A percentile compares a stretch with the other conserved stretches of the same genome.
These are phyloP conservation scores for Acaromyces ingoldii DNA, from an alignment of 1,284 basidiomycete species.

Conservation along the genomic window DNA sequence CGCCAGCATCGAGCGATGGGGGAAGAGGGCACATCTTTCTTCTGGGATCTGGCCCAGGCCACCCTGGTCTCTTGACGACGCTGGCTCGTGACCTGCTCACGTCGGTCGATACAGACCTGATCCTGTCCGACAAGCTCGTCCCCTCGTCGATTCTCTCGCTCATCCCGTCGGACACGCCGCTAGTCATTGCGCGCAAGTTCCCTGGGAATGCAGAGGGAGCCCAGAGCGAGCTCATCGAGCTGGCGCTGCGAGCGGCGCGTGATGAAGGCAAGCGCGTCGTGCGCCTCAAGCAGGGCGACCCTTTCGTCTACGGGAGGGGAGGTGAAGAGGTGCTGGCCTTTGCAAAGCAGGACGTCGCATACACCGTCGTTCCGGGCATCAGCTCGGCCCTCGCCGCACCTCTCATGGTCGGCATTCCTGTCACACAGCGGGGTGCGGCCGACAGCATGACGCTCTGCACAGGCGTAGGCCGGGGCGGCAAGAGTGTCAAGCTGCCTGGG, in stretches of 20 bases:
- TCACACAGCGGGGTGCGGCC: slow-evolving; percentile 90
- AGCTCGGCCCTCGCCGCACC: slow-evolving; percentile 83
- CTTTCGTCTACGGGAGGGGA: slow-evolving; percentile 85
- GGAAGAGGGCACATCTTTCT: slow-evolving; percentile 58
- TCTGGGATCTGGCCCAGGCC: slow-evolving; percentile 89
- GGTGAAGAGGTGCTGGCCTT: slow-evolving; percentile 93
- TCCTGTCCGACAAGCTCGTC: slow-evolving; percentile 95
- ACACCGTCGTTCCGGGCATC: slow-evolving; percentile 81
- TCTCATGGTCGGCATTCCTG: slow-evolving; percentile 79
- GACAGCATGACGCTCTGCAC: slow-evolving; percentile 86
- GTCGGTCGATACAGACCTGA: slow-evolving; percentile 65
- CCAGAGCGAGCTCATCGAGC: slow-evolving; percentile 87
- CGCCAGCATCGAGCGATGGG: slow-evolving; percentile 12
- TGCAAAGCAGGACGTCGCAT: slow-evolving; percentile 73
- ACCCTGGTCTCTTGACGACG: slow-evolving; percentile 82
- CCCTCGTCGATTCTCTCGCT: slow-evolving; percentile 79
- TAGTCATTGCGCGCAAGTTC: slow-evolving; percentile 86
- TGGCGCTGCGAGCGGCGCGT: slow-evolving; percentile 73
- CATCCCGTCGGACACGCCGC: slow-evolving; percentile 64
- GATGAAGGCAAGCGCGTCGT: slow-evolving; percentile 77
- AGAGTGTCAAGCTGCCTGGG: slow-evolving; percentile 75
- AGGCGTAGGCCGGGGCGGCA: slow-evolving; percentile 81
- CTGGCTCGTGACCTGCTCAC: slow-evolving; percentile 78
- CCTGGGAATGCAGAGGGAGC: slow-evolving; percentile 94
- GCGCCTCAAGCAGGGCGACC: slow-evolving; percentile 92